These are phyloP conservation scores for Phylloporus rhodoxanthus DNA, from an alignment of 768 basidiomycete species.

Conservation along the genomic window DNA sequence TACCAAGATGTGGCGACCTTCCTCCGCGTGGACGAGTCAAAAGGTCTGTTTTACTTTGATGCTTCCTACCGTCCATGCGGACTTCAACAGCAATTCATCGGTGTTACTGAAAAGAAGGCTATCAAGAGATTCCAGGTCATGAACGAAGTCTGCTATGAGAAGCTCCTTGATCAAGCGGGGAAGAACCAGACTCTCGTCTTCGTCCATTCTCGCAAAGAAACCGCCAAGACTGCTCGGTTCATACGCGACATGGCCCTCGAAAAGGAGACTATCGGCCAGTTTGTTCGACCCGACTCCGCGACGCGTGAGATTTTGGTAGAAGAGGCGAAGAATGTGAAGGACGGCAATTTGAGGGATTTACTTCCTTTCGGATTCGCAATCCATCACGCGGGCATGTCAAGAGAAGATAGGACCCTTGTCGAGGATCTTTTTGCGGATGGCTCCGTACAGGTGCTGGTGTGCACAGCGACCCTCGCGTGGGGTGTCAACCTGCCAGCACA, in stretches of 20 bases:
- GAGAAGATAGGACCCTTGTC: conserved; percentile 84
- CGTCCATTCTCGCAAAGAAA: conserved; percentile 98
- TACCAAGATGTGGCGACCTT: conserved; percentile 97
- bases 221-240: conserved; percentile 93
- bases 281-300: conserved; percentile 90
- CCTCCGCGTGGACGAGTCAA: conserved; percentile 86
- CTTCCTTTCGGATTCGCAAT: conserved; percentile 96
- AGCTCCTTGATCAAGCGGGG: conserved; percentile 85
- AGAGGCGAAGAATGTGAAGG: conserved; percentile 79
- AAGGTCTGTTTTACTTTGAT: conserved; percentile 97
- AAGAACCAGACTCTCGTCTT: conserved; percentile 95
- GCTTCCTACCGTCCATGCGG: conserved; percentile 90
- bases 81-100: conserved; percentile 94
- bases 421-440: conserved; percentile 94
- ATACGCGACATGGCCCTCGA: conserved; percentile 93
- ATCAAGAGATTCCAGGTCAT: conserved; percentile 97
- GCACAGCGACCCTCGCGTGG: conserved; percentile 98
- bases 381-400: conserved; percentile 95
- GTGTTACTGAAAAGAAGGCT: conserved; percentile 98
- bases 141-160: conserved; percentile 99
- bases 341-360: conserved; percentile 78
- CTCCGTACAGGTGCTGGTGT: conserved; percentile 88
- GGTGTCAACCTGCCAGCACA: conserved; percentile 98
- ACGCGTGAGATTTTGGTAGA: conserved; percentile 84
- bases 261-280: conserved; percentile 93